A percentile compares a stretch with the other conserved stretches of the same genome.
Conservation (phyloP, 306 rosid species). For the Medicago lupulina region DNA sequence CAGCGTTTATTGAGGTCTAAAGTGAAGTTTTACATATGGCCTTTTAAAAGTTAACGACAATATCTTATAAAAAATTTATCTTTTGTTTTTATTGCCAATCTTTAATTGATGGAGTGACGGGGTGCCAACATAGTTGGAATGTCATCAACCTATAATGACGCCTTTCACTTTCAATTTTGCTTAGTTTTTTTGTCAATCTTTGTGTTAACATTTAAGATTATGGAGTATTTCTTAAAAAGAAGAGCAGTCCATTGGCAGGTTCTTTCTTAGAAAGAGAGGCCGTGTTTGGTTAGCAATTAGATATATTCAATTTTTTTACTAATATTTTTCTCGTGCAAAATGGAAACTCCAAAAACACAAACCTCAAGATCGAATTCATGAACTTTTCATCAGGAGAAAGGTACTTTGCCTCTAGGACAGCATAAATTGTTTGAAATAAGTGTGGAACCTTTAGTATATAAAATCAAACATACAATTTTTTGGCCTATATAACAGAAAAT, state of each 20-base stretch:
- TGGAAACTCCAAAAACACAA: neutral
- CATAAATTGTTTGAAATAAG: neutral
- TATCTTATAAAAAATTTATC: neutral
- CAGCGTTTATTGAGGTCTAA: too few relatives aligned
- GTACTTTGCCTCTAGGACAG: neutral
- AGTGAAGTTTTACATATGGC: neutral
- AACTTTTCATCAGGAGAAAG: neutral
- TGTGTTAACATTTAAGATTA: neutral
- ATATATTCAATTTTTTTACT: too few relatives aligned
- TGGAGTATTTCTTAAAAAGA: too few relatives aligned
- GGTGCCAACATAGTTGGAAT: neutral
- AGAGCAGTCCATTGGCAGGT: neutral
- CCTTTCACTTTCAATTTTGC: neutral
- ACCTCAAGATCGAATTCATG: neutral
- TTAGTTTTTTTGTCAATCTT: neutral
- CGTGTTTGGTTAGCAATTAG: neutral
- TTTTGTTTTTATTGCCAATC: neutral
- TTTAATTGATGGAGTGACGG: neutral
- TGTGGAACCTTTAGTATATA: neutral
- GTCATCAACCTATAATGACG: neutral
- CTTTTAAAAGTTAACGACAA: neutral
- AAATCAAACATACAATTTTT: neutral
- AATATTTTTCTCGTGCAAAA: neutral
- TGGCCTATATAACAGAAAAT: too few relatives aligned
- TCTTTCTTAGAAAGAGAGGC: neutral